phyloP scores from a whole-genome alignment of 805 yeast genomes.

The Yarrowia sp. region DNA sequence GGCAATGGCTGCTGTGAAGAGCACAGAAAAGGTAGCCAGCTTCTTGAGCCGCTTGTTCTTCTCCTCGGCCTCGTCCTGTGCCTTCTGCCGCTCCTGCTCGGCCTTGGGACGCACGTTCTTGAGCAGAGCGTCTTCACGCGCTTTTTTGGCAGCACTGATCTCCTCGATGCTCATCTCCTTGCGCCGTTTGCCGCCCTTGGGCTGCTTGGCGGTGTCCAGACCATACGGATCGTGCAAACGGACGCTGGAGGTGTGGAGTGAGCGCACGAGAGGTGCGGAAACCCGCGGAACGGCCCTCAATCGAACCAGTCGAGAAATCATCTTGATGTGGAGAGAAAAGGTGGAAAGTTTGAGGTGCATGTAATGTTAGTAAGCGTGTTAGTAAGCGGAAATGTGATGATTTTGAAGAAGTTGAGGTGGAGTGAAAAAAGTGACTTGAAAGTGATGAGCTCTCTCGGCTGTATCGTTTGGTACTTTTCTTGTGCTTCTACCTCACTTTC shows the following conservation, averaged over 20 bases:
- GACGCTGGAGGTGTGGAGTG: background rate
- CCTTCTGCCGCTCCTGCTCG: conserved; percentile 30
- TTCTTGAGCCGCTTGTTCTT: conserved; percentile 34
- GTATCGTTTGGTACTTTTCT: too few relatives aligned
- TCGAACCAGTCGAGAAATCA: conserved; percentile 21
- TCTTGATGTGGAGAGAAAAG: background rate
- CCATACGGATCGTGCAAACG: conserved; percentile 27
- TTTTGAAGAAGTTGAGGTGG: too few relatives aligned
- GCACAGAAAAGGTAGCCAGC: conserved; percentile 9
- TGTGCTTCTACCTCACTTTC: too few relatives aligned
- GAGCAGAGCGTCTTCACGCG: conserved; percentile 20
- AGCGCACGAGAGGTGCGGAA: background rate
- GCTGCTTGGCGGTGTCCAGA: conserved; percentile 22
- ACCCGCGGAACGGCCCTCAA: background rate
- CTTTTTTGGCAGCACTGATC: conserved; percentile 6
- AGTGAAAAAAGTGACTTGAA: too few relatives aligned
- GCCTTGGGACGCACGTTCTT: conserved; percentile 33
- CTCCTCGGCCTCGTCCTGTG: conserved; percentile 27
- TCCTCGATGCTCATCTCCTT: conserved; percentile 17
- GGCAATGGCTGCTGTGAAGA: conserved; percentile 33
- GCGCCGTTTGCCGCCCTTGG: conserved; percentile 22
- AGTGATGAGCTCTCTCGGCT: too few relatives aligned
- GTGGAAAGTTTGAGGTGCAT: background rate
- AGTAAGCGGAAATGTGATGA: too few relatives aligned
- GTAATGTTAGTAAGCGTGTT: background rate